Evolutionary conservation across 169 alveolate species (phyloP), one percentile per base, ranked within the genome.

Genomic region (Plasmodium cynomolgi): DNA sequence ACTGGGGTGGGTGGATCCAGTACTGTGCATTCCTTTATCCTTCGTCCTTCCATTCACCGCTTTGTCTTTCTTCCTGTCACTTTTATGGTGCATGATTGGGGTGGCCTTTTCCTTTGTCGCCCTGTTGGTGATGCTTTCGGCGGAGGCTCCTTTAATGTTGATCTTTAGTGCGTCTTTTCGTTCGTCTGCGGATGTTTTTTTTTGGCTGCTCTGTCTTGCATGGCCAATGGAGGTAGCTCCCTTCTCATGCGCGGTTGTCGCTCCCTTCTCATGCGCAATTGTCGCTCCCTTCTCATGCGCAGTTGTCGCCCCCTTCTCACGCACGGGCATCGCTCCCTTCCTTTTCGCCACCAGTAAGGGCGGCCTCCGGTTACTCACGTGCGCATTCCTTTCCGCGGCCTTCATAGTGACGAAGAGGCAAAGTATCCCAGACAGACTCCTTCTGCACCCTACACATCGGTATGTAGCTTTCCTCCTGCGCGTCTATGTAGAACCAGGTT

Each of bases 321-420:
- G n/a, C n/a, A n/a, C n/a, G n/a, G n/a, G n/a, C n/a, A n/a, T n/a
- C n/a, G n/a, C 73, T 13, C n/a, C 62, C 20, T 62, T 84, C 15
- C 77, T 74, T 62, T 86, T 86, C 34, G 85, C 31, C 68, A 33
- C 23, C 31, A 79, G 29, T 54, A 71, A 17, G 15, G 81, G 33
- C 11, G 80, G 77, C 31, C 47, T 34, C 56, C 75, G 54, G n/a
- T 37, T 72, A 17, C 15, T 39, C 47, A 34, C 31, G 56, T 26
- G 62, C 34, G 72, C 73, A 1, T 54, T 58, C 39, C 50, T 84
- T 33, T 54, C 92, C 20, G n/a, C 23, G 26, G 68, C 31, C 44
- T 84, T 84, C 92, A 84, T 84, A 39, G 15, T 62, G 41, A 13
- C 62, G n/a, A 81, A 39, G 62, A 77, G 17, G 26, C 26, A 39